These are phyloP conservation scores for Geotrichum candidum DNA, from an alignment of 1,139 yeast species.

Conservation along the genomic window DNA sequence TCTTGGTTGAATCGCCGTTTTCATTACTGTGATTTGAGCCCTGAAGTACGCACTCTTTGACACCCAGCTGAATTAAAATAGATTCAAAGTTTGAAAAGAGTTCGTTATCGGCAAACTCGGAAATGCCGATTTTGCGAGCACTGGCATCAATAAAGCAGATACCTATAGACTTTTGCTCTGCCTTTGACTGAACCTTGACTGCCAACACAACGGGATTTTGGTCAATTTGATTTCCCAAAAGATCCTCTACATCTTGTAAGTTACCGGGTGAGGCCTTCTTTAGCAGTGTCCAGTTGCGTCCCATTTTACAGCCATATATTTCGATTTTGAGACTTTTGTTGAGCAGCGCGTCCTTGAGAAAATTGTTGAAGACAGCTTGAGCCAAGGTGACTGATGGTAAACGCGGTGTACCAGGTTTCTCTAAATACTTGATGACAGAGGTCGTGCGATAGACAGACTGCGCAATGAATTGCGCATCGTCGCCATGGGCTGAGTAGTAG, in stretches of 20 bases:
- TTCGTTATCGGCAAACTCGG: constrained; percentile 84
- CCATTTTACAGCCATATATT: constrained; percentile 48
- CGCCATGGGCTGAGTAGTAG: constrained; percentile 66
- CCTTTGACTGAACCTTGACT: constrained; percentile 46
- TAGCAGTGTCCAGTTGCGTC: constrained; percentile 47
- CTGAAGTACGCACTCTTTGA: constrained; percentile 73
- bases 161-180: constrained; percentile 58
- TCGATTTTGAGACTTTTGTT: constrained; percentile 74
- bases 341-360: constrained; percentile 60
- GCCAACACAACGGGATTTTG: constrained; percentile 70
- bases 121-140: constrained; percentile 56
- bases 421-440: constrained; percentile 62
- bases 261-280: constrained; percentile 87
- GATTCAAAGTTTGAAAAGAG: constrained; percentile 81
- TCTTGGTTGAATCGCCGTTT: constrained; percentile 22
- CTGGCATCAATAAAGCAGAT: constrained; percentile 76
- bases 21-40: constrained; percentile 33
- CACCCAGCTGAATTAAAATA: constrained; percentile 77
- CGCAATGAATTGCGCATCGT: constrained; percentile 77
- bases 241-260: constrained; percentile 70
- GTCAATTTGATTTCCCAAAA: constrained; percentile 49
- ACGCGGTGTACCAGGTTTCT: constrained; percentile 37
- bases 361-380: constrained; percentile 60
- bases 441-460: constrained; percentile 76
- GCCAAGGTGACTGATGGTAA: constrained; percentile 71